Base-by-base conservation (phyloP, 2,329 filamentous ascomycete species). In the Aspergillus sp. region DNA sequence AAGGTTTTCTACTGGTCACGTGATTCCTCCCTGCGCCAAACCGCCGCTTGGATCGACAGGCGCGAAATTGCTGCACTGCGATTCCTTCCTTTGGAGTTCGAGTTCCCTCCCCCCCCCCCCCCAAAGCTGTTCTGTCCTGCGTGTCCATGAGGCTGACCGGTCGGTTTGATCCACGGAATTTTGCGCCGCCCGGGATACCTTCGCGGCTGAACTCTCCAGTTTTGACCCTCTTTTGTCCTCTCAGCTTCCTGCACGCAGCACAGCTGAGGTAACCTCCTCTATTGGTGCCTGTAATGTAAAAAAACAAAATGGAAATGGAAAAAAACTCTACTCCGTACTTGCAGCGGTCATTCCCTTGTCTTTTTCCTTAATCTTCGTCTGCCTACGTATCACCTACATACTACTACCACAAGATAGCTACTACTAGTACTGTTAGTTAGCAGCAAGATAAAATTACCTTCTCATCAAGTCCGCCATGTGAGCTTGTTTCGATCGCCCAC, bases 1-100 rank as follows among this genome's bases (percentile, higher is more conserved):
- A 69, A 67, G 70, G 62, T 71, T 71, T 71, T 69, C 65, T 61
- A 58, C 32, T 52, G 50, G 49, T 72, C 67, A 69, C 66, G 69
- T 74, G 71, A 68, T 19, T 23, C 21, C 53, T 58, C 51, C 56
- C 59, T 61, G 56, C 51, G 55, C 56, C 47, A 50, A 36, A 50
- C 44, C 44, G 44, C 44, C 44, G 44, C 44, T 19, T 49, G 44
- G 61, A 58, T 58, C 55, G 55, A 61, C 59, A 47, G 54, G 54
- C 51, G 54, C 27, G 54, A 62, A 62, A 62, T 62, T 59, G 39
- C 50, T 58, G 51, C 36, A 27, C 25, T 58, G 51, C 25, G 47
- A 27, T 30, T 50, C n/a, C 47, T 7, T 17, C 5, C 15, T 27
- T 6, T 15, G 15, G 39, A 42, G 39, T 19, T 11, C 27, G 27